Conservation (phyloP, 1,284 basidiomycete species). For the Ustilago shanxiensis region DNA sequence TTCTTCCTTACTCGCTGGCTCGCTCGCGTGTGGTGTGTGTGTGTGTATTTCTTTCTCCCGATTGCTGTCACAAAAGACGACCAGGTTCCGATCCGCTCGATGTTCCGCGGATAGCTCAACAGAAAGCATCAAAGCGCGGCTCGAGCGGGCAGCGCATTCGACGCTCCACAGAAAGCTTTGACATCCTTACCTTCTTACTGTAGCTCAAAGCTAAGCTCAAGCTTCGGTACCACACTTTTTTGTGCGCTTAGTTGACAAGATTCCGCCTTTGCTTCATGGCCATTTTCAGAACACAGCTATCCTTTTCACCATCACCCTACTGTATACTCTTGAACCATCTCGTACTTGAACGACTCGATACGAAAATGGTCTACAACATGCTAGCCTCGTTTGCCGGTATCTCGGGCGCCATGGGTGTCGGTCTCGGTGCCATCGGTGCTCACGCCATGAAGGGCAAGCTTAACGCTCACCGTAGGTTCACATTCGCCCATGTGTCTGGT, state of each 20-base stretch:
- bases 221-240: neutral
- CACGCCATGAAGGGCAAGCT: slow-evolving; percentile 65
- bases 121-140: slow-evolving; percentile 2
- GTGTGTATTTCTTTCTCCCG: neutral
- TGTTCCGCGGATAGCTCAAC: neutral
- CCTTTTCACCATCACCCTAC: neutral
- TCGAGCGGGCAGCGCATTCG: neutral
- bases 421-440: slow-evolving; percentile 62
- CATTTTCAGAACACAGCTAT: neutral
- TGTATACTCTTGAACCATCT: neutral
- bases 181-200: neutral
- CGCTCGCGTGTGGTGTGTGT: neutral
- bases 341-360: neutral
- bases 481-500: neutral
- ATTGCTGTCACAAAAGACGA: no score
- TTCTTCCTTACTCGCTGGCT: no score
- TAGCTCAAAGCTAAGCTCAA: neutral
- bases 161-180: neutral
- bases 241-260: neutral
- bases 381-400: slow-evolving; percentile 55
- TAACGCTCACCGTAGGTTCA: slow-evolving; percentile 57
- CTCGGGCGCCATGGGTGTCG: slow-evolving; percentile 57
- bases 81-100: neutral
- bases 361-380: slow-evolving; percentile 43
- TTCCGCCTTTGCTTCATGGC: neutral